Evolutionary conservation across 306 rosid species (phyloP), one percentile per base, ranked within the genome.

Genomic region (Lathyrus tuberosus): DNA sequence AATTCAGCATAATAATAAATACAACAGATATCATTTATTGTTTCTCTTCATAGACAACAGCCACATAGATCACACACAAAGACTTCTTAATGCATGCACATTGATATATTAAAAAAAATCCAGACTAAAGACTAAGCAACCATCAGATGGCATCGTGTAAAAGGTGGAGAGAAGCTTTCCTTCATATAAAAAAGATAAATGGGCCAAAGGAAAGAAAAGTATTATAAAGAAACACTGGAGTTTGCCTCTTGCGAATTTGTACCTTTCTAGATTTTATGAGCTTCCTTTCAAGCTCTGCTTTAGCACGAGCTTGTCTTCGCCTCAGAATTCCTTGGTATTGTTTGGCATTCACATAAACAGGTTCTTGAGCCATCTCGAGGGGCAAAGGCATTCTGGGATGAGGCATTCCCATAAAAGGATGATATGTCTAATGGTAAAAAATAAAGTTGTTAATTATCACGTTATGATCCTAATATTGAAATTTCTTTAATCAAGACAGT

Each of bases 351-450:
- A 94, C 98, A 80, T 85, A 94, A 54, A 94, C 98, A 77, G 98
- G 98, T 66, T 94, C 98, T 71, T 94, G 98, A 43, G 97, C 80
- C 96, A 90, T 87, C 89, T 94, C 98, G 40, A 85, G 97, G 57
- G 96, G 97, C 84, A 94, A 86, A 33, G 96, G 90, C 97, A 94
- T 94, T 77, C 98, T 86, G 70, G 96, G 83, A 81, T 90, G 98
- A 37, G 92, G 95, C 88, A 91, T 79, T 83, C 96, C 98, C 20
- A 85, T 81, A 73, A 82, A 87, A 76, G 97, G 96, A 79, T 94
- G 83, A 79, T 85, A 94, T 70, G 86, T 94, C 98, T 94, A 77
- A 70, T 35, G 71, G 43, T 64, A 44, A 65, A 61, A 62, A n/a
- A n/a, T 7, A 69, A 24, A 18, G 30, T 40, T 20, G 81, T 82